These are phyloP conservation scores for Candida easanensis DNA, from an alignment of 805 yeast genomes.

Conservation along the genomic window DNA sequence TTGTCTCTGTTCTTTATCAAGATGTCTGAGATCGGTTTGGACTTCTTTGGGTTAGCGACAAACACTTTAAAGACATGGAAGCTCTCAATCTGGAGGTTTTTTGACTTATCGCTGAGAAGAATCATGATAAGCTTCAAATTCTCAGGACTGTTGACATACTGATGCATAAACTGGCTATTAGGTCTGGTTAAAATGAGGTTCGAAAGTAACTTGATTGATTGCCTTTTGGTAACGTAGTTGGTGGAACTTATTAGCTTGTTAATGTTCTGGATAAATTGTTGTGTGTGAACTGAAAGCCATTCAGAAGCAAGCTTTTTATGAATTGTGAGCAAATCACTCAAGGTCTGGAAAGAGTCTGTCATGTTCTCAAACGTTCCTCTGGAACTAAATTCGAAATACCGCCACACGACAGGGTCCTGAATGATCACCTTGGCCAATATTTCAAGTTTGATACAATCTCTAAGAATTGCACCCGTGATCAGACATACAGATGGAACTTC, in stretches of 20 bases:
- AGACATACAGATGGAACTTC: constrained; percentile 72
- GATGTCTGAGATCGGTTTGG: constrained; percentile 76
- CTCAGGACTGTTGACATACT: constrained; percentile 76
- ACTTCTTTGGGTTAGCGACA: constrained; percentile 92
- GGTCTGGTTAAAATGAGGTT: constrained; percentile 68
- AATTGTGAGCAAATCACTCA: constrained; percentile 62
- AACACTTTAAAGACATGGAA: constrained; percentile 92
- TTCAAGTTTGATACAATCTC: constrained; percentile 85
- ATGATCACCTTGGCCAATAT: constrained; percentile 59
- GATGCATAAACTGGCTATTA: constrained; percentile 69
- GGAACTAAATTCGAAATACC: constrained; percentile 74
- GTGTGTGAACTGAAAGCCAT: constrained; percentile 58
- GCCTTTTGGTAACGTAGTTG: constrained; percentile 91
- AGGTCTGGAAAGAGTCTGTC: constrained; percentile 82
- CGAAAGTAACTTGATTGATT: constrained; percentile 73
- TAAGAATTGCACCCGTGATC: constrained; percentile 70
- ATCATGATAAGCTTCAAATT: constrained; percentile 87
- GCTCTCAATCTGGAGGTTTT: constrained; percentile 85
- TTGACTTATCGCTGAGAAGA: constrained; percentile 81
- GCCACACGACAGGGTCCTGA: constrained; percentile 69
- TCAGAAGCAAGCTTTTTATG: constrained; percentile 71
- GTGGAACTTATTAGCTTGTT: constrained; percentile 70
- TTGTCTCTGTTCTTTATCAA: constrained; percentile 80
- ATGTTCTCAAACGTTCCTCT: constrained; percentile 82
- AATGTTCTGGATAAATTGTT: constrained; percentile 55